Conservation (phyloP, 2,329 filamentous ascomycete genomes). For the Phialemoniopsis sp. region DNA sequence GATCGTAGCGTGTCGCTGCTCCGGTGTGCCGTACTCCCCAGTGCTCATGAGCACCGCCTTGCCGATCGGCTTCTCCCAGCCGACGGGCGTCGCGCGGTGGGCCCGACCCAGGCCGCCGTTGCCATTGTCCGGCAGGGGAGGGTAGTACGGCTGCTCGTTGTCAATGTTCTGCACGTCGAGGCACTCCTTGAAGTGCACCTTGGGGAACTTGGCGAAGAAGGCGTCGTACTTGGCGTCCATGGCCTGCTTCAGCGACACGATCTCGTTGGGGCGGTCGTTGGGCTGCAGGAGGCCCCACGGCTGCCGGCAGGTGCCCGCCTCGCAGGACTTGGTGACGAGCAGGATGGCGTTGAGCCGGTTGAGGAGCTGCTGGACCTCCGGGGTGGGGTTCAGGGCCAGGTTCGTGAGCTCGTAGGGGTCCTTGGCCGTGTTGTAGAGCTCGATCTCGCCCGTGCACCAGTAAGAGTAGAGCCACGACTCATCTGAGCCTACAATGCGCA, state of each 20-base stretch:
- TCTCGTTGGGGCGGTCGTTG: neutral
- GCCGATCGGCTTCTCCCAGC: no score
- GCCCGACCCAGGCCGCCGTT: no score
- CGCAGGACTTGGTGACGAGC: constrained; percentile 19
- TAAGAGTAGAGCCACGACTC: constrained; percentile 16
- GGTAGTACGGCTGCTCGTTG: constrained; percentile 3
- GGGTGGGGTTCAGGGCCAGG: constrained; percentile 4
- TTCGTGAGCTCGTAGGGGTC: constrained; percentile 19
- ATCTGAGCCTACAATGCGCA: constrained; percentile 17
- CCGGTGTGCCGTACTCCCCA: no score
- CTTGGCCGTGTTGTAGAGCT: constrained; percentile 23
- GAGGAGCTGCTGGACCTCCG: neutral
- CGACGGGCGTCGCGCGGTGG: no score
- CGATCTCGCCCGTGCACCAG: constrained; percentile 21
- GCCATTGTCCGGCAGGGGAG: neutral
- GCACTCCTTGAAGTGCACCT: constrained; percentile 1
- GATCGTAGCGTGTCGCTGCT: no score
- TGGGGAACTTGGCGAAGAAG: constrained; percentile 1
- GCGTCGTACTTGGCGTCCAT: constrained; percentile 1
- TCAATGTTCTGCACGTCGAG: neutral
- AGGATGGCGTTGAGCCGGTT: constrained; percentile 15
- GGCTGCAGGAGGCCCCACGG: constrained; percentile 9
- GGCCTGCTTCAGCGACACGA: neutral
- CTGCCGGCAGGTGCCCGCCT: constrained; percentile 13
- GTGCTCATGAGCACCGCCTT: no score